Conservation (phyloP, 2,329 filamentous ascomycete genomes). For the Dichotomopilus funicola region DNA sequence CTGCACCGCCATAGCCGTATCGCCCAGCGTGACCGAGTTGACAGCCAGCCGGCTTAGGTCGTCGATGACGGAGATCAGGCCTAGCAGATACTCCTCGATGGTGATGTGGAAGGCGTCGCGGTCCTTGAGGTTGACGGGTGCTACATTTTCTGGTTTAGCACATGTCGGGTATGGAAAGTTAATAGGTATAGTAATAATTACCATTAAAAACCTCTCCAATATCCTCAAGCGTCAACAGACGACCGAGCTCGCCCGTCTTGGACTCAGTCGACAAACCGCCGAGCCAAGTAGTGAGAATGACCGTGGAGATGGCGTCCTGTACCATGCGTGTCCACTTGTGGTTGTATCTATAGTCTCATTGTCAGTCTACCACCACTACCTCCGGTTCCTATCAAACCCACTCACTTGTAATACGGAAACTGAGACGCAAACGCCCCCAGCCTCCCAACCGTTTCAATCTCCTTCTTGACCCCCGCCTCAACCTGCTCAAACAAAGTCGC, state of each 20-base stretch:
- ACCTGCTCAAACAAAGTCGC: conserved; percentile 62
- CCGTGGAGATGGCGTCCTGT: conserved; percentile 64
- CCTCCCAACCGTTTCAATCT: conserved; percentile 63
- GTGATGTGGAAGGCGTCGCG: conserved; percentile 88
- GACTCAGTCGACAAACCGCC: conserved; percentile 60
- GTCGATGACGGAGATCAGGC: conserved; percentile 79
- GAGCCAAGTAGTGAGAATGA: conserved; percentile 64
- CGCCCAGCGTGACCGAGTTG: conserved; percentile 88
- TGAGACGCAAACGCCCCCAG: conserved; percentile 69
- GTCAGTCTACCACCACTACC: background rate
- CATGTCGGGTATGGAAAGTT: background rate
- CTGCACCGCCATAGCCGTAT: conserved; percentile 76
- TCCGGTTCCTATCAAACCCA: background rate
- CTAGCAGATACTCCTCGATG: conserved; percentile 93
- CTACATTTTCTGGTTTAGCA: conserved; percentile 37
- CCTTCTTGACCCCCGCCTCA: conserved; percentile 63
- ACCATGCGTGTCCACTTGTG: conserved; percentile 75
- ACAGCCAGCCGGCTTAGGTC: conserved; percentile 86
- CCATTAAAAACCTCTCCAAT: conserved; percentile 71
- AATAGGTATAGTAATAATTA: conserved; percentile 48
- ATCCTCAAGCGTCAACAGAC: conserved; percentile 80
- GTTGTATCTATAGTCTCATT: conserved; percentile 55
- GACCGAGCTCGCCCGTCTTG: conserved; percentile 49
- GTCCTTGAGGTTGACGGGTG: conserved; percentile 81
- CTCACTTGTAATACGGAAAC: conserved; percentile 92